phyloP scores from a whole-genome alignment of 2,329 filamentous ascomycete species.

The Colletotrichum tamarilloi region DNA sequence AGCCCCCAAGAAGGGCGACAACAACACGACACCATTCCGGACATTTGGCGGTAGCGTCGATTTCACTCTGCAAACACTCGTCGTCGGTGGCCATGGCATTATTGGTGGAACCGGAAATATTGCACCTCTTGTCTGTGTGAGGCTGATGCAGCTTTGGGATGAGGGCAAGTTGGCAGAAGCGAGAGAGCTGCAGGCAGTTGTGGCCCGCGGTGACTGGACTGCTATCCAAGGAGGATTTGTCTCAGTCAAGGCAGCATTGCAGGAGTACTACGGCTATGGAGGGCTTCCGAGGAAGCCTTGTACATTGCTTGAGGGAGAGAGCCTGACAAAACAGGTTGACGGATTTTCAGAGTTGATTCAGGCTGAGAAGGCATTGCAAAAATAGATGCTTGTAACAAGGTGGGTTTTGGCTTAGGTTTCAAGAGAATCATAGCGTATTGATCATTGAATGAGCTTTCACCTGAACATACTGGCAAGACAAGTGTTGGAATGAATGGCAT shows the following conservation, averaged over 20 bases:
- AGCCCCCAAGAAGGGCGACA: slow-evolving; percentile 27
- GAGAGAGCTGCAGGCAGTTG: slow-evolving; percentile 69
- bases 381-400: not conserved
- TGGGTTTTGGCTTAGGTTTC: no score
- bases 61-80: slow-evolving; percentile 77
- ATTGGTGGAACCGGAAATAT: slow-evolving; percentile 80
- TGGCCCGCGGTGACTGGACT: slow-evolving; percentile 76
- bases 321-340: slow-evolving; percentile 40
- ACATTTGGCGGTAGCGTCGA: slow-evolving; percentile 80
- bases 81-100: slow-evolving; percentile 77
- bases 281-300: slow-evolving; percentile 66
- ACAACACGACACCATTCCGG: slow-evolving; percentile 60
- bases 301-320: slow-evolving; percentile 42
- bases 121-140: slow-evolving; percentile 71
- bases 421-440: not conserved
- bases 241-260: slow-evolving; percentile 74
- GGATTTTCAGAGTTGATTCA: slow-evolving; percentile 44
- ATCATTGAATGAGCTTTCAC: not conserved
- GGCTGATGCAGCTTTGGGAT: slow-evolving; percentile 69
- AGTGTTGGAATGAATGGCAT: not conserved
- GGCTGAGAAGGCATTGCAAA: slow-evolving; percentile 38
- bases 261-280: slow-evolving; percentile 73
- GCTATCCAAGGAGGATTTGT: slow-evolving; percentile 77
- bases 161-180: slow-evolving; percentile 69
- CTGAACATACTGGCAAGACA: not conserved